Evolutionary conservation across 139 green algal genomes (phyloP).

Genomic region (Limnomonas spitsbergensis): DNA sequence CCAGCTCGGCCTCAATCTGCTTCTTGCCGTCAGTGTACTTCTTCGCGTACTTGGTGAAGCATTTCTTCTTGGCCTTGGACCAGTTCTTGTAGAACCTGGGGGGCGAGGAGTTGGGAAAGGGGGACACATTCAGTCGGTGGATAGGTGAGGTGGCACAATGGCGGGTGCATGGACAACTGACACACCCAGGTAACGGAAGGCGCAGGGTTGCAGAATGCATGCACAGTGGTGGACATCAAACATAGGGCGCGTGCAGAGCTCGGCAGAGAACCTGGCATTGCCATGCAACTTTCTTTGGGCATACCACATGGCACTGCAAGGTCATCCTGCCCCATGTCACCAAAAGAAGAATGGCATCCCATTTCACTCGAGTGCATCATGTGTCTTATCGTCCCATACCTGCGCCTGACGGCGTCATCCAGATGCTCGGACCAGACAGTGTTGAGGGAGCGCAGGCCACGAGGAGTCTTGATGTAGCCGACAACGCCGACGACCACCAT

Average conservation of each 20-base stretch:
- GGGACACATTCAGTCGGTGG: background rate
- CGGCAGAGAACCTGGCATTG: too few species aligned
- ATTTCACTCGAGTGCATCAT: background rate
- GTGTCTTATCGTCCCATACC: slow-evolving; percentile 22
- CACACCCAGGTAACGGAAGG: too few species aligned
- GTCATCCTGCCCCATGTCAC: too few species aligned
- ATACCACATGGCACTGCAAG: too few species aligned
- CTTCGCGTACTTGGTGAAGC: slow-evolving; percentile 96
- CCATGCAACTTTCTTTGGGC: too few species aligned
- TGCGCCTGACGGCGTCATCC: slow-evolving; percentile 86
- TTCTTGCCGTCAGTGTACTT: slow-evolving; percentile 93
- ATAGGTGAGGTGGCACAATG: too few species aligned
- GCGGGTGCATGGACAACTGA: too few species aligned
- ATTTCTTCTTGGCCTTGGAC: slow-evolving; percentile 99
- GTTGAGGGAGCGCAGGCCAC: slow-evolving; percentile 86
- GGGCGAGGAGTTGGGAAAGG: background rate
- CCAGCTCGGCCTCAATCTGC: slow-evolving; percentile 85
- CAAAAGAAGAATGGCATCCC: background rate
- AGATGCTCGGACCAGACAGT: slow-evolving; percentile 98
- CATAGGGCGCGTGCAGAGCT: too few species aligned
- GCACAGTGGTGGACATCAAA: too few species aligned
- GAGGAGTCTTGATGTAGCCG: slow-evolving; percentile 93
- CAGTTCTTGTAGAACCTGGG: slow-evolving; percentile 95
- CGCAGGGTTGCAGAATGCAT: too few species aligned
- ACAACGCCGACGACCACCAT: slow-evolving; percentile 97